phyloP scores from a whole-genome alignment of 2,329 filamentous ascomycete genomes.

The Grosmannia clavigera region DNA sequence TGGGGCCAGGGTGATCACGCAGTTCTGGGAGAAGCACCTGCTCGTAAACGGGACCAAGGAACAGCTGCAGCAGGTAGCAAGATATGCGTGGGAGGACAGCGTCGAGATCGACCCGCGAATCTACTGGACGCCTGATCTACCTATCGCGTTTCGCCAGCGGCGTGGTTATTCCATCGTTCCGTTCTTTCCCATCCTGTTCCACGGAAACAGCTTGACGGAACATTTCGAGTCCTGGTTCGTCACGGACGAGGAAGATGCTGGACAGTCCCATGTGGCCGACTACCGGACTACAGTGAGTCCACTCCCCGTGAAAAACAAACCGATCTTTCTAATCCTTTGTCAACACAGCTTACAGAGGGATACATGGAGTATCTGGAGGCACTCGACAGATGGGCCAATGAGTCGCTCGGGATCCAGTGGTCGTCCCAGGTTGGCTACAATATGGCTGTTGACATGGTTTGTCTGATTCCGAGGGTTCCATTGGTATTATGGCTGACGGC shows the following conservation, averaged over 20 bases:
- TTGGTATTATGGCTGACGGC: background rate
- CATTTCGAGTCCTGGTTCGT: background rate
- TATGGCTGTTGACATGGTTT: slow-evolving; percentile 26
- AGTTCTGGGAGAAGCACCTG: slow-evolving; percentile 27
- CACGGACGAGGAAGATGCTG: slow-evolving; percentile 8
- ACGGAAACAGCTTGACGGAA: slow-evolving; percentile 1
- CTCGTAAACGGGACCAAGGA: slow-evolving; percentile 19
- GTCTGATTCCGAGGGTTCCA: background rate
- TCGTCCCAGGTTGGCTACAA: slow-evolving; percentile 29
- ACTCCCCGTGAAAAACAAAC: background rate
- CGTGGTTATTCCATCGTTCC: slow-evolving; percentile 21
- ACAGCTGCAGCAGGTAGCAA: slow-evolving; percentile 20
- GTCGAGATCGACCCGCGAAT: slow-evolving; percentile 20
- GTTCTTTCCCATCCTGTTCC: slow-evolving; percentile 22
- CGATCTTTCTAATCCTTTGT: background rate
- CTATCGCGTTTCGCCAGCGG: slow-evolving; percentile 16
- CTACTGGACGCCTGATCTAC: slow-evolving; percentile 24
- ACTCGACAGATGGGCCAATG: slow-evolving; percentile 20
- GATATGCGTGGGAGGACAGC: slow-evolving; percentile 24
- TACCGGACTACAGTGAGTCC: slow-evolving; percentile 7
- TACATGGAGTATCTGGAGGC: slow-evolving; percentile 18
- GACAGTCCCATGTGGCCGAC: slow-evolving; percentile 7
- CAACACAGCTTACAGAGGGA: slow-evolving; percentile 1
- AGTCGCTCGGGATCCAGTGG: slow-evolving; percentile 20
- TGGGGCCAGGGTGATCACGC: slow-evolving; percentile 22